Conservation (phyloP, 2,329 filamentous ascomycete genomes). For the Colletotrichum sp. region DNA sequence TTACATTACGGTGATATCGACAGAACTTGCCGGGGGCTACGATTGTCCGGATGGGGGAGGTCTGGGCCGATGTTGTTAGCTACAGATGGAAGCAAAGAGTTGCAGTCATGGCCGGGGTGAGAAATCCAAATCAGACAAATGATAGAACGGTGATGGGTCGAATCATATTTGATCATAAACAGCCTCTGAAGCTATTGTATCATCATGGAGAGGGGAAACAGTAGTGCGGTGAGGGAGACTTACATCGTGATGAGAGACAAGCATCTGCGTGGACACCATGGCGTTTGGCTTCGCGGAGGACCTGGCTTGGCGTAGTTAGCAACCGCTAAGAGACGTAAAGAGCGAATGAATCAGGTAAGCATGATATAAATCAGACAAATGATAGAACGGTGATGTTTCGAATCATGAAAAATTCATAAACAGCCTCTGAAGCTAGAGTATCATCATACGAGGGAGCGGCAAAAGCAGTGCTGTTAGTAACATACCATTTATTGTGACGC, state of each 20-base stretch:
- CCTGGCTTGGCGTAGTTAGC: not conserved
- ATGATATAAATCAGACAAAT: conserved; percentile 16
- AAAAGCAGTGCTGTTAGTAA: not conserved
- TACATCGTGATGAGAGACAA: conserved; percentile 22
- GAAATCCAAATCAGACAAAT: conserved; percentile 17
- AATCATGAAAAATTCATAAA: conserved; percentile 49
- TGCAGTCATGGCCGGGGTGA: not conserved
- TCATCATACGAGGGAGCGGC: conserved; percentile 39
- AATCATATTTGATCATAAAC: conserved; percentile 52
- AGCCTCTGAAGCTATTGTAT: conserved; percentile 47
- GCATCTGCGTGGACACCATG: not conserved
- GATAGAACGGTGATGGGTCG: conserved; percentile 38
- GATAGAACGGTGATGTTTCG: conserved; percentile 38
- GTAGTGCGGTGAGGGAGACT: conserved; percentile 7
- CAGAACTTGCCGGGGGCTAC: not conserved
- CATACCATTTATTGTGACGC: conserved; percentile 17
- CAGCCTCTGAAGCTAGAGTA: conserved; percentile 47
- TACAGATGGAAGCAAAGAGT: not conserved
- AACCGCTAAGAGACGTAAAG: not conserved
- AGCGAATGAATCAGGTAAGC: not conserved
- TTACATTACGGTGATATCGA: conserved; percentile 21
- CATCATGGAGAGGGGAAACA: conserved; percentile 35
- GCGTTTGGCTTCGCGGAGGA: not conserved
- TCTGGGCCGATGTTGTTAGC: not conserved
- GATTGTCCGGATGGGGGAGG: not conserved